These are phyloP conservation scores for Russula virescens DNA, from an alignment of 768 basidiomycete genomes.

Conservation along the genomic window DNA sequence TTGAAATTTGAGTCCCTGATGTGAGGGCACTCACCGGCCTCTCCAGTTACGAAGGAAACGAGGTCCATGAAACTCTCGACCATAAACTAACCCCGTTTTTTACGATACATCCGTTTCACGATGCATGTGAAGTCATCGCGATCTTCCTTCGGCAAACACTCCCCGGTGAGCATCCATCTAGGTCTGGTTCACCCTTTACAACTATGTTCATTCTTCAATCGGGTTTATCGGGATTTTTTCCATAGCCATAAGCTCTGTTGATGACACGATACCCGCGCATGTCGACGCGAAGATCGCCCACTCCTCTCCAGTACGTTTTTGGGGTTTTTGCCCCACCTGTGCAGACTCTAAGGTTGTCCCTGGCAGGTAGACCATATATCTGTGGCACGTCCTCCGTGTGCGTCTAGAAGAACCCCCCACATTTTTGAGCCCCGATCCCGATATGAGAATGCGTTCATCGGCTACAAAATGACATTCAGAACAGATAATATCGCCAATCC, in stretches of 20 bases:
- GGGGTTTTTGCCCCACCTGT: background rate
- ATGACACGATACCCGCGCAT: constrained; percentile 16
- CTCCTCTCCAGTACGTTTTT: background rate
- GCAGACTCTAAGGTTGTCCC: background rate
- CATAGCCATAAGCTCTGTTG: background rate
- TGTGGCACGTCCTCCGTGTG: constrained; percentile 1
- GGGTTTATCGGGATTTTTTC: too few species aligned
- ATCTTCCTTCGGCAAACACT: constrained; percentile 15
- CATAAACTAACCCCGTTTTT: constrained; percentile 6
- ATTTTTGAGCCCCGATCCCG: constrained; percentile 15
- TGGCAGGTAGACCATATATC: background rate
- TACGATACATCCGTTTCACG: constrained; percentile 8
- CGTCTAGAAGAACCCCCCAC: background rate
- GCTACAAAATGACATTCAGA: constrained; percentile 7
- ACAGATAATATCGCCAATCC: constrained; percentile 14
- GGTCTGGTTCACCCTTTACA: background rate
- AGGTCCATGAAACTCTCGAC: constrained; percentile 4
- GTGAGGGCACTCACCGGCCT: constrained; percentile 7
- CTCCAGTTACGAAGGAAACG: constrained; percentile 18
- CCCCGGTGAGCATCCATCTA: constrained; percentile 1
- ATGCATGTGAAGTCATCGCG: constrained; percentile 1
- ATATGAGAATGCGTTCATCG: constrained; percentile 9
- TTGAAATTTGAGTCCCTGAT: constrained; percentile 15
- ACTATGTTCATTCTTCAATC: constrained; percentile 7
- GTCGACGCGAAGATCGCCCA: constrained; percentile 15